Conservation (phyloP, 129 eudicot genomes). For the Artemisia annua region DNA sequence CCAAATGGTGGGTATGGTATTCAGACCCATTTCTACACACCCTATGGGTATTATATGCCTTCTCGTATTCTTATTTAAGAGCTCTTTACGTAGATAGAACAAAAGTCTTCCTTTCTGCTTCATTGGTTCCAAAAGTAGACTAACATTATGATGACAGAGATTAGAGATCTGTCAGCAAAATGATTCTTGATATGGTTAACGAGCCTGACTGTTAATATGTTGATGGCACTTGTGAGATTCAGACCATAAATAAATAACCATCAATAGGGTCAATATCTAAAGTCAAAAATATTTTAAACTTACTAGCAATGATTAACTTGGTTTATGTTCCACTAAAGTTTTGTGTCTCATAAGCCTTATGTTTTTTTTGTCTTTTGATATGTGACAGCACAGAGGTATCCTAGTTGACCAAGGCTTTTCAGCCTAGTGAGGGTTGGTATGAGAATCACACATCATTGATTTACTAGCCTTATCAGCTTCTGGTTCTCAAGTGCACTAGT, state of each 20-base stretch:
- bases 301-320: background rate
- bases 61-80: background rate
- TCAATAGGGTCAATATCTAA: too few species aligned
- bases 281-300: too few species aligned
- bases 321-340: background rate
- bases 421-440: background rate
- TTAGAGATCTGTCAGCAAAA: too few species aligned
- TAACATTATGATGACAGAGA: background rate
- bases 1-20: too few species aligned
- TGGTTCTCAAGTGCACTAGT: too few species aligned
- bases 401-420: background rate
- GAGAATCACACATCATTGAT: too few species aligned
- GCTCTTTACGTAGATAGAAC: background rate
- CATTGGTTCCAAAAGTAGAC: background rate
- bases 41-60: background rate
- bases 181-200: too few species aligned
- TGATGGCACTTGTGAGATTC: background rate
- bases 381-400: slow-evolving; percentile 2
- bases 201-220: too few species aligned
- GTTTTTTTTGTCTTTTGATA: background rate
- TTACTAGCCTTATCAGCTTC: too few species aligned
- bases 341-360: background rate
- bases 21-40: background rate
- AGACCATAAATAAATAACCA: too few species aligned
- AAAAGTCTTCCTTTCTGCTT: background rate